phyloP scores from a whole-genome alignment of 306 rosid species.

The Carpinus viminea region DNA sequence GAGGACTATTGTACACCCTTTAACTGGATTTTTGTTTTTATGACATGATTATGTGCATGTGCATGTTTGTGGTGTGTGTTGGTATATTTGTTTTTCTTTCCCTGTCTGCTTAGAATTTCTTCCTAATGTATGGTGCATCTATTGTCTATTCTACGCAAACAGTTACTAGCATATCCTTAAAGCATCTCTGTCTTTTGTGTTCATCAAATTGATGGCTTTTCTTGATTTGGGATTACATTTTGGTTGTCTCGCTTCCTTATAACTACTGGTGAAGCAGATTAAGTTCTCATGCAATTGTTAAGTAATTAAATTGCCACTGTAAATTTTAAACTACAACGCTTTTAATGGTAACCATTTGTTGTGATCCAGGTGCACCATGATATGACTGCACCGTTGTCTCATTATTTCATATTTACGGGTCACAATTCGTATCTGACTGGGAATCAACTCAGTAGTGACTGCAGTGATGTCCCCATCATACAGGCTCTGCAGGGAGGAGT shows the following conservation, averaged over 20 bases:
- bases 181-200: background rate
- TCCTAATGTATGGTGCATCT: no score
- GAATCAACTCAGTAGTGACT: slow-evolving; percentile 94
- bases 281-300: background rate
- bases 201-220: background rate
- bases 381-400: slow-evolving; percentile 87
- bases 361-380: slow-evolving; percentile 76
- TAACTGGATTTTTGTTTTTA: no score
- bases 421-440: slow-evolving; percentile 96
- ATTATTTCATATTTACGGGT: slow-evolving; percentile 89
- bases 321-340: background rate
- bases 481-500: slow-evolving; percentile 80
- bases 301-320: background rate
- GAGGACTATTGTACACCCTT: no score
- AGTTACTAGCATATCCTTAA: background rate
- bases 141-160: background rate
- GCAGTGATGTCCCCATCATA: slow-evolving; percentile 86
- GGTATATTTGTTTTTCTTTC: no score
- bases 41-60: no score
- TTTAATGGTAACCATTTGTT: slow-evolving; percentile 19
- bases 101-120: no score
- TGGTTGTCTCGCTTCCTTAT: background rate
- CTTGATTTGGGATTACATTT: background rate
- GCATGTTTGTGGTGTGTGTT: no score
- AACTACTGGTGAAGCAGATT: background rate